Conservation (phyloP, 192 early-diverging fungal species). For the Obelidium mucronatum region DNA sequence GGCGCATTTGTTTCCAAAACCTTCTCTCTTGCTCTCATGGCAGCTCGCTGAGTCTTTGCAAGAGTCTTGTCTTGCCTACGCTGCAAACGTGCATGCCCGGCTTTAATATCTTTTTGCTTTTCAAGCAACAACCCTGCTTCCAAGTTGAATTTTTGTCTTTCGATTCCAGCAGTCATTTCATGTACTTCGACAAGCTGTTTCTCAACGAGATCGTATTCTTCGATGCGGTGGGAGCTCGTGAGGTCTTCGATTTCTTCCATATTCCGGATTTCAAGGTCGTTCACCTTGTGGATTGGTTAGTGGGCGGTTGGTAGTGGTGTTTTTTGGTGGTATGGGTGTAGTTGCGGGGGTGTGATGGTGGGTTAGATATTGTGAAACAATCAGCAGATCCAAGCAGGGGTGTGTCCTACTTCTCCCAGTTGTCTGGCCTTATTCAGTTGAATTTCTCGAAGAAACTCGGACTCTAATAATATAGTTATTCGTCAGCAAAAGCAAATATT, state of each 20-base stretch:
- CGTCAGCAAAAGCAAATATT: background rate
- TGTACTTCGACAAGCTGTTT: slow-evolving; percentile 24
- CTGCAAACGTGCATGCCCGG: background rate
- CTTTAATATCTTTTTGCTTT: slow-evolving; percentile 28
- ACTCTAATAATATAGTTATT: slow-evolving; percentile 8
- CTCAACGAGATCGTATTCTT: slow-evolving; percentile 33
- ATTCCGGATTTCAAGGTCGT: slow-evolving; percentile 35
- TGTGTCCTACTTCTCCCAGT: slow-evolving; percentile 22
- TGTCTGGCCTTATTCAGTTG: slow-evolving; percentile 38
- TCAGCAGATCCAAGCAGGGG: background rate
- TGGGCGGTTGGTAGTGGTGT: too few species aligned
- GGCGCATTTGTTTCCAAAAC: background rate
- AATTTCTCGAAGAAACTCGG: slow-evolving; percentile 36
- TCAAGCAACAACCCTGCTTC: slow-evolving; percentile 21
- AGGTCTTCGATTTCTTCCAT: slow-evolving; percentile 35
- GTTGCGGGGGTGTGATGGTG: too few species aligned
- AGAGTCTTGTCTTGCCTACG: slow-evolving; percentile 12
- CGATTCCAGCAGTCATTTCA: slow-evolving; percentile 15
- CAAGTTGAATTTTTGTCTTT: slow-evolving; percentile 10
- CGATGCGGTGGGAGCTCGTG: slow-evolving; percentile 5
- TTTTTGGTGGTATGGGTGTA: too few species aligned
- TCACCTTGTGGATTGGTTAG: slow-evolving; percentile 20
- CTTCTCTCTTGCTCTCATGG: slow-evolving; percentile 32
- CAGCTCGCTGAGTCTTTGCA: slow-evolving; percentile 29
- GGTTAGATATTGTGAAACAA: too few species aligned